These are phyloP conservation scores for Leucoagaricus sp. DNA, from an alignment of 1,284 basidiomycete genomes.

Conservation along the genomic window DNA sequence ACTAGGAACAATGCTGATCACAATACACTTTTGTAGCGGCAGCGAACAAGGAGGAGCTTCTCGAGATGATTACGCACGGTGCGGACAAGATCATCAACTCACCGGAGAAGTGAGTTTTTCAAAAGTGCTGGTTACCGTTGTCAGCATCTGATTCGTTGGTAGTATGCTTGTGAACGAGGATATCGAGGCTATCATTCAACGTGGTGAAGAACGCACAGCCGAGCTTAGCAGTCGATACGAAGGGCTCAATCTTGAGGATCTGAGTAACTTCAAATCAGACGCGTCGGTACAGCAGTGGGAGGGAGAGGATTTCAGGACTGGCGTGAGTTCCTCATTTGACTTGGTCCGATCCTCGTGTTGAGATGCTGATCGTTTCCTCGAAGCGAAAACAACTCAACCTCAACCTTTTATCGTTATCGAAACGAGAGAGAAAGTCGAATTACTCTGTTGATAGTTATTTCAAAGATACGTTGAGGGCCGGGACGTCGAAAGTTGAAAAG, in stretches of 20 bases:
- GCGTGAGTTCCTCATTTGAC: constrained; percentile 51
- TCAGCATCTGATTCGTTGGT: background rate
- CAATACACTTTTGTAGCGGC: constrained; percentile 41
- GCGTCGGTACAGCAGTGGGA: constrained; percentile 93
- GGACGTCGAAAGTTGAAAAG: constrained; percentile 81
- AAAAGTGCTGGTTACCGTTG: background rate
- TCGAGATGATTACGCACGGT: constrained; percentile 99
- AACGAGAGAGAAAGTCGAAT: constrained; percentile 94
- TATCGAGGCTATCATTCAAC: constrained; percentile 91
- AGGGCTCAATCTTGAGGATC: constrained; percentile 89
- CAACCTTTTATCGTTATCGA: constrained; percentile 89
- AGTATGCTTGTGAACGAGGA: constrained; percentile 88
- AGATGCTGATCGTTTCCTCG: constrained; percentile 1
- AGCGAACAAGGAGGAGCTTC: constrained; percentile 93
- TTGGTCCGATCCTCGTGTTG: background rate
- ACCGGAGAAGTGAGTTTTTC: constrained; percentile 53
- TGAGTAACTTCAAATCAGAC: constrained; percentile 97
- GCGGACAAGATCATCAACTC: constrained; percentile 96
- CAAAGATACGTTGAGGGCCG: constrained; percentile 87
- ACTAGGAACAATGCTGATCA: background rate
- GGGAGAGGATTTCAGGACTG: constrained; percentile 89
- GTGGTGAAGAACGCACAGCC: constrained; percentile 90
- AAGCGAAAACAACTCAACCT: constrained; percentile 75
- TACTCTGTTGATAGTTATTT: constrained; percentile 96
- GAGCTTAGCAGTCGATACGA: constrained; percentile 94